Conservation (phyloP, 345 rosid genomes). For the Linum tenue region DNA sequence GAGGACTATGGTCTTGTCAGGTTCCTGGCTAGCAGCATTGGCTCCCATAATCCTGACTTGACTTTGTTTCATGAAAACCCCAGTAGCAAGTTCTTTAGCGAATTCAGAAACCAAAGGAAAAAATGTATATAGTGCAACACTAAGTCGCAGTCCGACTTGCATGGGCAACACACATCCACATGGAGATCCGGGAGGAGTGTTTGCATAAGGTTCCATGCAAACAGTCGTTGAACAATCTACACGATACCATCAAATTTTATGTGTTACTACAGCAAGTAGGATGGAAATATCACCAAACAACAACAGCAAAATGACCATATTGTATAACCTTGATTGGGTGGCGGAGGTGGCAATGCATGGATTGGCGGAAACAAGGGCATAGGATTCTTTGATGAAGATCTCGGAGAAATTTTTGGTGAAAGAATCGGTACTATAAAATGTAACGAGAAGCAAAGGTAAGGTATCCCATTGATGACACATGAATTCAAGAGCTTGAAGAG, state of each 20-base stretch:
- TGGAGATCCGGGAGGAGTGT: constrained; percentile 89
- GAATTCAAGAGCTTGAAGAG: not conserved
- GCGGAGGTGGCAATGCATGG: constrained; percentile 83
- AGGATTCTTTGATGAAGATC: constrained; percentile 43
- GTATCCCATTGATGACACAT: constrained; percentile 1
- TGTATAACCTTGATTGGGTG: constrained; percentile 73
- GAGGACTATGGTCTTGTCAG: constrained; percentile 73
- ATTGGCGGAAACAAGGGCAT: constrained; percentile 50
- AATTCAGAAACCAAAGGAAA: constrained; percentile 91
- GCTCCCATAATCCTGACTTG: constrained; percentile 97
- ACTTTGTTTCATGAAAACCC: constrained; percentile 91
- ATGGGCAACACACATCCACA: constrained; percentile 94
- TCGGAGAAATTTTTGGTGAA: constrained; percentile 35
- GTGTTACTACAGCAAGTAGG: constrained; percentile 11
- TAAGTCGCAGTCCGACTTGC: constrained; percentile 73
- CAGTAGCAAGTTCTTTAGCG: constrained; percentile 65
- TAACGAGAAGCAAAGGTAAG: constrained; percentile 23
- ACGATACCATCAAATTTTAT: constrained; percentile 14
- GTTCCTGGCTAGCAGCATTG: constrained; percentile 73
- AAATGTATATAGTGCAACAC: constrained; percentile 79
- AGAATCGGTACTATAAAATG: constrained; percentile 36
- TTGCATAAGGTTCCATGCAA: constrained; percentile 77
- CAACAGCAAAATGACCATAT: constrained; percentile 2
- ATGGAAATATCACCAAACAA: not conserved
- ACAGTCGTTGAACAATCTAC: constrained; percentile 68